These are phyloP conservation scores for Neoarthrinium moseri DNA, from an alignment of 2,329 filamentous ascomycete species.

Conservation along the genomic window DNA sequence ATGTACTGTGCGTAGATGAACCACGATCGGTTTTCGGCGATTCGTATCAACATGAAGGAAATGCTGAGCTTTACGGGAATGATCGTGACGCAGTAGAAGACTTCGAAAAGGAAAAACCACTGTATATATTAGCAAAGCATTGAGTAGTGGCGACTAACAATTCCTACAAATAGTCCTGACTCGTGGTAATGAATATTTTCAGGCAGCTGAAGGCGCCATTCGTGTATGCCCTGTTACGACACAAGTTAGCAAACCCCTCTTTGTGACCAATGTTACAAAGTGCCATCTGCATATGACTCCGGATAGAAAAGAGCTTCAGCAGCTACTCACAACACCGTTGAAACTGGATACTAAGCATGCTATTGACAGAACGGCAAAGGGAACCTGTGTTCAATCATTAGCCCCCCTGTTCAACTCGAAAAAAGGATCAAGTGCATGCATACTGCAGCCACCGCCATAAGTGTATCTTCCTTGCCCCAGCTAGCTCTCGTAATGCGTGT, in stretches of 20 bases:
- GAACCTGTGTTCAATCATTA: too few relatives aligned
- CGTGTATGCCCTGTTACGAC: conserved; percentile 13
- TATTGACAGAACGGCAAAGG: conserved; percentile 14
- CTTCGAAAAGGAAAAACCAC: conserved; percentile 20
- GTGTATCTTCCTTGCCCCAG: conserved; percentile 17
- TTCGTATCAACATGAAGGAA: conserved; percentile 15
- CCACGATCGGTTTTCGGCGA: conserved; percentile 11
- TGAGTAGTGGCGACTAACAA: not conserved
- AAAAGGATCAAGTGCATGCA: not conserved
- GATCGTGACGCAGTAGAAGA: conserved; percentile 18
- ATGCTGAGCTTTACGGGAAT: conserved; percentile 17
- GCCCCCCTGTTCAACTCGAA: too few relatives aligned
- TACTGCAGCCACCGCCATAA: conserved; percentile 16
- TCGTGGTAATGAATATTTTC: conserved; percentile 14
- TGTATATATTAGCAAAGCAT: not conserved
- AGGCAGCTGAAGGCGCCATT: conserved; percentile 11
- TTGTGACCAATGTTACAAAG: too few relatives aligned
- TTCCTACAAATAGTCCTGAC: conserved; percentile 13
- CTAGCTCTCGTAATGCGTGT: conserved; percentile 10
- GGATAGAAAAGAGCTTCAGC: too few relatives aligned
- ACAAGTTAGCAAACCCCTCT: too few relatives aligned
- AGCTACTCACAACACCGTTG: conserved; percentile 10
- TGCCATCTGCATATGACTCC: too few relatives aligned
- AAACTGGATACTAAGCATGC: conserved; percentile 13
- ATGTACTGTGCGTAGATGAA: conserved; percentile 12